Percentiles rank a stretch among this genome's conserved stretches.
phyloP scores from a whole-genome alignment of 106 monocot species.

The Acorus gramineus region DNA sequence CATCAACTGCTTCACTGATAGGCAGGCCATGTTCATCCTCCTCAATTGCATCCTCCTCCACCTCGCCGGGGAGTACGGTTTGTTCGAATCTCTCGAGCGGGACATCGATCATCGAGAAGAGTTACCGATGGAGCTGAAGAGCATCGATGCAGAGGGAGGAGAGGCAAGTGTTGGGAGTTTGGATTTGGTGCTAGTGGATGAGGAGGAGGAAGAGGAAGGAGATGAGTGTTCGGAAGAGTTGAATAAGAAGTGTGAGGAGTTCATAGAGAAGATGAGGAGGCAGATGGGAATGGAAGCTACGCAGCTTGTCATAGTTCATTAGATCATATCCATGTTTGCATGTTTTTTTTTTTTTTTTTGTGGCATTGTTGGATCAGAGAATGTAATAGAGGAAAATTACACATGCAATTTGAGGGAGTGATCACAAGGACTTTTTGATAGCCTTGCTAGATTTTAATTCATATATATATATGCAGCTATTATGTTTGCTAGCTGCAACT shows the following conservation, averaged over 20 bases:
- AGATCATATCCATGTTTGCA: too few relatives aligned
- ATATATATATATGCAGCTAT: too few relatives aligned
- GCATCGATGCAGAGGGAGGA: not conserved
- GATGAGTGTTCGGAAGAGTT: constrained; percentile 25
- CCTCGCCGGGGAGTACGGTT: constrained; percentile 35
- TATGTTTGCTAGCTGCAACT: too few relatives aligned
- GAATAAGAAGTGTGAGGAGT: constrained; percentile 42
- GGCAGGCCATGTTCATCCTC: constrained; percentile 31
- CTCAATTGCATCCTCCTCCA: constrained; percentile 51
- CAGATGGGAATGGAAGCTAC: constrained; percentile 19
- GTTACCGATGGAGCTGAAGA: not conserved
- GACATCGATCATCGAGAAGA: not conserved
- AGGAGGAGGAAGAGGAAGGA: constrained; percentile 2
- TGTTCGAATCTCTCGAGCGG: constrained; percentile 4
- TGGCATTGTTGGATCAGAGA: too few relatives aligned
- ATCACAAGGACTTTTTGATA: too few relatives aligned
- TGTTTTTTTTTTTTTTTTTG: too few relatives aligned
- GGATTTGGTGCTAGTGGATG: constrained; percentile 8
- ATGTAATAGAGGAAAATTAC: too few relatives aligned
- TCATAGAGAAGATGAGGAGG: constrained; percentile 32
- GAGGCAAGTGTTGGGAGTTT: constrained; percentile 4
- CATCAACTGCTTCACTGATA: constrained; percentile 10
- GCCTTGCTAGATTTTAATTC: too few relatives aligned
- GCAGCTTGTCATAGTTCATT: not conserved
- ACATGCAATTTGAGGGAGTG: too few relatives aligned